Evolutionary conservation across 345 rosid species (phyloP).

Genomic region (Acer campestre): DNA sequence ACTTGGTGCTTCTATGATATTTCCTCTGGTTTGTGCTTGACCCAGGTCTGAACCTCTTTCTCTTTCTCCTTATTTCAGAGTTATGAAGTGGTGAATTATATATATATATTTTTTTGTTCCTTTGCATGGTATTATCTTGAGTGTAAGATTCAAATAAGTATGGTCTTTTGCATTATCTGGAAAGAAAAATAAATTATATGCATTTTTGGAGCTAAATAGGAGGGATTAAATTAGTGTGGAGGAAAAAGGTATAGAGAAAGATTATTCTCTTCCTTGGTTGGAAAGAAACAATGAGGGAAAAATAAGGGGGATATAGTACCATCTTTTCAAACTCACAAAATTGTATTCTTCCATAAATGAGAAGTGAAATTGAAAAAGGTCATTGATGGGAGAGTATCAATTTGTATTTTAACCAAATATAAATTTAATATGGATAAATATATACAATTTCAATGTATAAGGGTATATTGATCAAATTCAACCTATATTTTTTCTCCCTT

Average conservation of each 20-base stretch:
- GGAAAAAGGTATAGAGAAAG: neutral
- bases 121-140: neutral
- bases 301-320: neutral
- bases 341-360: neutral
- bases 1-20: slow-evolving; percentile 98
- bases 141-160: neutral
- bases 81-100: neutral
- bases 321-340: neutral
- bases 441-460: neutral
- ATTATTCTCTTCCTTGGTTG: neutral
- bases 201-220: neutral
- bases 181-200: neutral
- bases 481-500: neutral
- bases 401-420: neutral
- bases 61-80: neutral
- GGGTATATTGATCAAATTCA: neutral
- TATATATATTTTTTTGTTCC: neutral
- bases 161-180: neutral
- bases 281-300: neutral
- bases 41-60: slow-evolving; percentile 59
- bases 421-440: neutral
- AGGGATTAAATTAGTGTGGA: neutral
- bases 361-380: neutral
- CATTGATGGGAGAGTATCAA: neutral
- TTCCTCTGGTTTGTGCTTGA: slow-evolving; percentile 80